Percentiles rank a stretch among this genome's conserved stretches.
Evolutionary conservation across 2,329 filamentous ascomycete species (phyloP).

Genomic region (Colletotrichum spinosum): DNA sequence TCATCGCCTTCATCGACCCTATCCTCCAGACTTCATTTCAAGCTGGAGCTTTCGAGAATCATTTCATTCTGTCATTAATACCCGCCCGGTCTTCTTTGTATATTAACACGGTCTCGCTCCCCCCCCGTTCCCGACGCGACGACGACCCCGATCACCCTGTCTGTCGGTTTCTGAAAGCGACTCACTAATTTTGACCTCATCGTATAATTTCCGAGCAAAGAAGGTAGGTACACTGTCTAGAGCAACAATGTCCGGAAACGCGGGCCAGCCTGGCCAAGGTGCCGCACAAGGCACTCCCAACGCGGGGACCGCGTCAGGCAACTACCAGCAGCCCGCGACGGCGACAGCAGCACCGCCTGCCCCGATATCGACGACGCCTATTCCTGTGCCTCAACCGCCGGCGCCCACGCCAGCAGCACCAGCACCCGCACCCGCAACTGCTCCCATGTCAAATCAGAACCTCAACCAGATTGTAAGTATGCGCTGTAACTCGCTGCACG

Average conservation of each 20-base stretch:
- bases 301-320: conserved; percentile 22
- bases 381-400: conserved; percentile 36
- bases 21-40: neutral
- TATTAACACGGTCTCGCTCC: no score
- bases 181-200: no score
- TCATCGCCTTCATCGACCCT: conserved; percentile 22
- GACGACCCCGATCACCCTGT: no score
- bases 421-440: conserved; percentile 43
- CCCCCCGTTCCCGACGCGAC: no score
- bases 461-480: conserved; percentile 92
- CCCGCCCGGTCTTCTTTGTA: no score
- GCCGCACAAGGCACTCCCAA: conserved; percentile 21
- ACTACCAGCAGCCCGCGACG: conserved; percentile 27
- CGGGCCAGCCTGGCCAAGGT: conserved; percentile 26
- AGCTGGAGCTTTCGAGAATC: no score
- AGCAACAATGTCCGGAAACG: conserved; percentile 26
- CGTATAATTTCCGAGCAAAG: no score
- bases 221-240: no score
- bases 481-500: no score
- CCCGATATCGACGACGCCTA: conserved; percentile 42
- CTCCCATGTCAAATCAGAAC: conserved; percentile 83
- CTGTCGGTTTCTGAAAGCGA: no score
- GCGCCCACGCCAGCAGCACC: conserved; percentile 33
- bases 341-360: conserved; percentile 38
- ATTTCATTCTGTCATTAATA: no score